Evolutionary conservation across 352 stramenopile species (phyloP).

Genomic region (Pythium sukuiense): DNA sequence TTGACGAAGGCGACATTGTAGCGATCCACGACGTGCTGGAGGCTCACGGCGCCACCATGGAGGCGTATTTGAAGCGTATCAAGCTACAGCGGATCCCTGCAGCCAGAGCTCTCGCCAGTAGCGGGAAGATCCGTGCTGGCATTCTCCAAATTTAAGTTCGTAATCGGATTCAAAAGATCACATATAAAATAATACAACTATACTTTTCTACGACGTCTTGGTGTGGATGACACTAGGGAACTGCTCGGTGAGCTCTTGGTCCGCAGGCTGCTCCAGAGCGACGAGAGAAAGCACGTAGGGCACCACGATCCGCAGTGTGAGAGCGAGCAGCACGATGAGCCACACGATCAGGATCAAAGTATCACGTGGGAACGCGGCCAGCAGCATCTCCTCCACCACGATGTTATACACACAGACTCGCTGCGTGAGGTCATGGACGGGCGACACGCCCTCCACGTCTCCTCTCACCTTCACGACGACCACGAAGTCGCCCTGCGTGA

Average conservation of each 20-base stretch:
- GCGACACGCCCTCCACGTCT: slow-evolving; percentile 52
- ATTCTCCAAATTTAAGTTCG: slow-evolving; percentile 29
- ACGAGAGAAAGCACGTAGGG: slow-evolving; percentile 62
- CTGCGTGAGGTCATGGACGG: slow-evolving; percentile 33
- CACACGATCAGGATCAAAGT: slow-evolving; percentile 60
- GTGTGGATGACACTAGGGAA: slow-evolving; percentile 10
- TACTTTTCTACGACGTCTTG: slow-evolving; percentile 23
- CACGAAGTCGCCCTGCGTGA: slow-evolving; percentile 27
- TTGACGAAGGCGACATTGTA: slow-evolving; percentile 37
- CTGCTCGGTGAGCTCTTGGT: slow-evolving; percentile 29
- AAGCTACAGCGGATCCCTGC: slow-evolving; percentile 60
- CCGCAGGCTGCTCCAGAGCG: slow-evolving; percentile 39
- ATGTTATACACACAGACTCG: slow-evolving; percentile 70
- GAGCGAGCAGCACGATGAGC: slow-evolving; percentile 42
- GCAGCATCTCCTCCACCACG: slow-evolving; percentile 67
- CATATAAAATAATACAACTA: not conserved
- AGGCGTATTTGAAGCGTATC: slow-evolving; percentile 53
- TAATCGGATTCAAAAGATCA: not conserved
- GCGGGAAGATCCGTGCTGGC: slow-evolving; percentile 16
- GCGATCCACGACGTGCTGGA: slow-evolving; percentile 43
- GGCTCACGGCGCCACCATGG: slow-evolving; percentile 40
- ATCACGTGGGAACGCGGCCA: slow-evolving; percentile 50
- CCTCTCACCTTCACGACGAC: slow-evolving; percentile 37
- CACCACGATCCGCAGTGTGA: slow-evolving; percentile 36
- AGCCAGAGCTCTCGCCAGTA: slow-evolving; percentile 18